Base-by-base conservation (phyloP, 192 early-diverging fungal species). In the Allomyces arbusculus region DNA sequence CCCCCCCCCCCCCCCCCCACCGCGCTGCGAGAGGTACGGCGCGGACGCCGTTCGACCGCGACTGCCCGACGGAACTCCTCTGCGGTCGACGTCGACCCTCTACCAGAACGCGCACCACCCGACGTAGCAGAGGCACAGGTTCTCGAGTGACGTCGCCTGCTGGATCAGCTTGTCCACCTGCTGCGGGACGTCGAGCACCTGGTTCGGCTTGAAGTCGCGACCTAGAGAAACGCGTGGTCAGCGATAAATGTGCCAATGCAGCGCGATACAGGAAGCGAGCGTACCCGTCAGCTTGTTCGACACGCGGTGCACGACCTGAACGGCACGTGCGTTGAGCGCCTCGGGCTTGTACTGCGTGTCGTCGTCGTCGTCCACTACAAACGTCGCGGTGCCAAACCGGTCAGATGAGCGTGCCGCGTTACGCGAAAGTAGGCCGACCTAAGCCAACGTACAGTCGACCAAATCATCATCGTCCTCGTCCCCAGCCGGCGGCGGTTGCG, bases 111-210 rank as follows among this genome's bases (percentile, higher is more conserved):
- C 68, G 20, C 71, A 82, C 83, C 86, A 85, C 68, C 82, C 84
- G 68, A 77, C 71, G 66, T 76, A 88, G 68, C 85, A 79, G 62
- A 88, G 90, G 66, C 89, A 91, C 45, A 97, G 72, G 70, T 97
- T 97, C 62, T 94, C 94, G 10, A 91, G 68, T 6, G 86, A 88
- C 1, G 85, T 92, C 5, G 94, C 92, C 75, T 95, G 89, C 65
- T 83, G 74, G 23, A 97, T 93, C 63, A 97, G 74, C 62, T 83
- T 84, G 61, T 95, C 84, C 1, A 98, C 90, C 74, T 98, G 95
- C 6, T 81, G 83, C 0, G 79, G 80, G 0, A 92, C 89, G 68
- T 90, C 86, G 65, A 97, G 70, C 0, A 82, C 79, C 55, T 80
- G 77, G 62, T 89, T 81, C 1, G 85, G 81, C 62, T 91, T 88